Evolutionary conservation across 495 filamentous ascomycete genomes (phyloP).

Genomic region (Penicillium bialowiezense): DNA sequence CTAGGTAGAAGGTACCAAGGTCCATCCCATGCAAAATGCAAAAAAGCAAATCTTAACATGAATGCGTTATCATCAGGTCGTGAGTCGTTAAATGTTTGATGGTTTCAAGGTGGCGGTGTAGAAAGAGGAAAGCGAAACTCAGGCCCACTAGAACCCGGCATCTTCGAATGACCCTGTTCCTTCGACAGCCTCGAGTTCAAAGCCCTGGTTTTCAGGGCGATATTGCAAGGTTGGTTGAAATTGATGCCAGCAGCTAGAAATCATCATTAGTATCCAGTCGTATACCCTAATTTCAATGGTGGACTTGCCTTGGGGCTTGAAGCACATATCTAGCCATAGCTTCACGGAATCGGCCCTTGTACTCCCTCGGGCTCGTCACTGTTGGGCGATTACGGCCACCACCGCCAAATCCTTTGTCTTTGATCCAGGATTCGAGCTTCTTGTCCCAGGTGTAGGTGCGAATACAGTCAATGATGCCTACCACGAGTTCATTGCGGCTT

Average conservation of each 20-base stretch:
- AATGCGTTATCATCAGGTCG: slow-evolving; percentile 11
- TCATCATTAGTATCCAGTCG: slow-evolving; percentile 5
- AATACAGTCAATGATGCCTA: slow-evolving; percentile 98
- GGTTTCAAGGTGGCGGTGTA: background rate
- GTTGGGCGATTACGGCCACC: slow-evolving; percentile 87
- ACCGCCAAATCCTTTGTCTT: slow-evolving; percentile 83
- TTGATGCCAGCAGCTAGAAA: slow-evolving; percentile 69
- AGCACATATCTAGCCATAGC: slow-evolving; percentile 93
- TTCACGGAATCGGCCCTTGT: slow-evolving; percentile 92
- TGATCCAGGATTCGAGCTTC: slow-evolving; percentile 98
- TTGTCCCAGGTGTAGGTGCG: slow-evolving; percentile 99
- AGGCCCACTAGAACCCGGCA: background rate
- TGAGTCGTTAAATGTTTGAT: slow-evolving; percentile 10
- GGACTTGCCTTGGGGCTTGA: slow-evolving; percentile 60
- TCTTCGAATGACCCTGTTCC: slow-evolving; percentile 5
- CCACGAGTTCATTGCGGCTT: slow-evolving; percentile 79
- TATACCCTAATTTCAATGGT: background rate
- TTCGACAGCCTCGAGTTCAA: slow-evolving; percentile 27
- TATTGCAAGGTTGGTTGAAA: slow-evolving; percentile 53
- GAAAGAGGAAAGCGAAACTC: background rate
- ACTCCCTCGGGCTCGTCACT: slow-evolving; percentile 95
- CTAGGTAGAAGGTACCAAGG: background rate
- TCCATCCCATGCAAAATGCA: background rate
- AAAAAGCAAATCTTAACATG: slow-evolving; percentile 1
- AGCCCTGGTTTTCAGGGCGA: slow-evolving; percentile 35